A percentile compares a stretch with the other conserved stretches of the same genome.
phyloP scores from a whole-genome alignment of 805 yeast genomes.

The Candida taoyuanica region DNA sequence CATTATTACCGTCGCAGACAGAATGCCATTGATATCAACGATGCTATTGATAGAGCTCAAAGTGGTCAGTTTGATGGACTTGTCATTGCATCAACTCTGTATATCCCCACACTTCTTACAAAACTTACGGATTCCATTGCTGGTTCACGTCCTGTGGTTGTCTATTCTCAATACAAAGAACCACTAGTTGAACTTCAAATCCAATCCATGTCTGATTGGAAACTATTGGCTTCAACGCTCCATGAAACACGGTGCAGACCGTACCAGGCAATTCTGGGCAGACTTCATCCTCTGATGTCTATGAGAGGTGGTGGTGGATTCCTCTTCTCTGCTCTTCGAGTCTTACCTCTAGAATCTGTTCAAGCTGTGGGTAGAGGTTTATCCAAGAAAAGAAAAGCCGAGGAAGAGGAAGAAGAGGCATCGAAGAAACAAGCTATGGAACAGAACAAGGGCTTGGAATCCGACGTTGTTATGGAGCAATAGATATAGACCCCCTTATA shows the following conservation, averaged over 20 bases:
- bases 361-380: slow-evolving; percentile 65
- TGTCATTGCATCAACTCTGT: slow-evolving; percentile 66
- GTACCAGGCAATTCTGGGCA: slow-evolving; percentile 90
- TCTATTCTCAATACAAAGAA: slow-evolving; percentile 81
- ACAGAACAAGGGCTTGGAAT: background rate
- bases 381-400: slow-evolving; percentile 34
- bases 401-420: slow-evolving; percentile 27
- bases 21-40: slow-evolving; percentile 45
- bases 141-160: slow-evolving; percentile 84
- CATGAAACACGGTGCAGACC: slow-evolving; percentile 78
- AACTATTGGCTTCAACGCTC: slow-evolving; percentile 78
- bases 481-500: background rate
- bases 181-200: slow-evolving; percentile 69
- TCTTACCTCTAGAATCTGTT: slow-evolving; percentile 62
- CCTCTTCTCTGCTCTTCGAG: slow-evolving; percentile 71
- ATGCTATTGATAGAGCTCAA: slow-evolving; percentile 45
- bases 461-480: background rate
- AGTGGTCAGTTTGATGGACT: slow-evolving; percentile 67
- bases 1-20: slow-evolving; percentile 65
- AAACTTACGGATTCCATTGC: slow-evolving; percentile 58
- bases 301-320: slow-evolving; percentile 91
- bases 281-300: slow-evolving; percentile 94
- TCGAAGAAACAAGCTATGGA: slow-evolving; percentile 1
- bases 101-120: slow-evolving; percentile 61
- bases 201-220: slow-evolving; percentile 56